phyloP scores from a whole-genome alignment of 306 rosid species.

The Begonia masoniana region DNA sequence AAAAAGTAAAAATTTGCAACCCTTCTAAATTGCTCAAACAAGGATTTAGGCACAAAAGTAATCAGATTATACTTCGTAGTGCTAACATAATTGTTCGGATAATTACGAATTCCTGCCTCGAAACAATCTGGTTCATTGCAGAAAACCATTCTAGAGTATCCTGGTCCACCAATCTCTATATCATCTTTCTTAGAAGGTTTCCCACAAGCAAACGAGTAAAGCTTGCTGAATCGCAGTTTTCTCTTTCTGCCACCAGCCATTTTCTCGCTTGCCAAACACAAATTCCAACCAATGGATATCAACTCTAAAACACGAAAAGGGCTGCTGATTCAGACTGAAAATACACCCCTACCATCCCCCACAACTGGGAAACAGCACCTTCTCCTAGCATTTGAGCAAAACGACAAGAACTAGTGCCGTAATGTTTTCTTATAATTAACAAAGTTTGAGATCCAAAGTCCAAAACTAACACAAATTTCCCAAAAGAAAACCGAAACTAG shows the following conservation, averaged over 20 bases:
- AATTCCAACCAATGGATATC: background rate
- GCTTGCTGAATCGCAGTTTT: constrained; percentile 64
- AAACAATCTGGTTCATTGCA: constrained; percentile 53
- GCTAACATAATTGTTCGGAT: constrained; percentile 52
- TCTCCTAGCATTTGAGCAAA: too few species aligned
- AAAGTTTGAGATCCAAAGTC: too few species aligned
- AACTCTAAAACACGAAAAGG: too few species aligned
- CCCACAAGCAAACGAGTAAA: constrained; percentile 70
- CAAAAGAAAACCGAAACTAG: too few species aligned
- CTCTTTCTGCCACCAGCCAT: constrained; percentile 43
- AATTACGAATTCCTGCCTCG: constrained; percentile 41
- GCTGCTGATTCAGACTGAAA: background rate
- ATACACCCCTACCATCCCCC: background rate
- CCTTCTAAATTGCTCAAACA: constrained; percentile 97
- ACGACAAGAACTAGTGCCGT: too few species aligned
- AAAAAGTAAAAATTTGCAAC: constrained; percentile 86
- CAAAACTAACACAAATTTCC: too few species aligned
- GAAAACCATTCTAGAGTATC: constrained; percentile 65
- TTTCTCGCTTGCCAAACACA: constrained; percentile 3
- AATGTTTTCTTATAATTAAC: too few species aligned
- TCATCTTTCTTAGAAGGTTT: constrained; percentile 44
- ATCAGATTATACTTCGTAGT: constrained; percentile 69
- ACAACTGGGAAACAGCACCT: too few species aligned
- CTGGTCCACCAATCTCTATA: constrained; percentile 63
- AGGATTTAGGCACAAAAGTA: constrained; percentile 78